Conservation (phyloP, 148 eudicot species). For the Dysphania ambrosioides region DNA sequence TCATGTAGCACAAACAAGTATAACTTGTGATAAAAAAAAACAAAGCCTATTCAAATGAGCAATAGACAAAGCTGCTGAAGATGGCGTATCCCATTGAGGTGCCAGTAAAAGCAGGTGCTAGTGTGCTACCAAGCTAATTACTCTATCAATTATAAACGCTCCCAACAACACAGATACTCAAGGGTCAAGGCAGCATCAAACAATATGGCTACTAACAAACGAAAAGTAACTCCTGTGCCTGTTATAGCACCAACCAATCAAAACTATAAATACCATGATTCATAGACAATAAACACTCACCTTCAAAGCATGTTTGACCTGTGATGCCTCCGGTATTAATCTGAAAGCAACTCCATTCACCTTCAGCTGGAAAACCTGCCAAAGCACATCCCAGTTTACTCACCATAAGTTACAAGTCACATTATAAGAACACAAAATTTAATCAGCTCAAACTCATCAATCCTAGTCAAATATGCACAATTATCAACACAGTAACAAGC, state of each 20-base stretch:
- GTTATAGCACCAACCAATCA: not conserved
- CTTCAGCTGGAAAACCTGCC: slow-evolving; percentile 79
- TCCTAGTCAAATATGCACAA: not conserved
- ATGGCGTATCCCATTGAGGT: too few species aligned
- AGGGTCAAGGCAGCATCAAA: too few species aligned
- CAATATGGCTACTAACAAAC: too few species aligned
- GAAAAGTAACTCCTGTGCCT: not conserved
- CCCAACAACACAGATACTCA: not conserved
- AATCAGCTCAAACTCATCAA: not conserved
- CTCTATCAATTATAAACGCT: too few species aligned
- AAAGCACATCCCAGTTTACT: slow-evolving; percentile 22
- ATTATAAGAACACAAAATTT: not conserved
- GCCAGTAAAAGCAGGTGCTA: too few species aligned
- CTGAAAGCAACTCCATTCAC: slow-evolving; percentile 88
- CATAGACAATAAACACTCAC: slow-evolving; percentile 33
- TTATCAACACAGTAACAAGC: not conserved
- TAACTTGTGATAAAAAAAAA: too few species aligned
- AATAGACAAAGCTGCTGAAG: not conserved
- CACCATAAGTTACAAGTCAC: slow-evolving; percentile 3
- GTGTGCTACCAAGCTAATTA: too few species aligned
- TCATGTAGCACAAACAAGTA: not conserved
- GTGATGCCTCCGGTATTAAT: slow-evolving; percentile 77
- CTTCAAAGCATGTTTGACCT: slow-evolving; percentile 69
- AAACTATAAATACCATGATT: not conserved
- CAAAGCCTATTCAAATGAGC: not conserved